Conservation (phyloP, 768 basidiomycete species). For the Boletus pseudopeckii region DNA sequence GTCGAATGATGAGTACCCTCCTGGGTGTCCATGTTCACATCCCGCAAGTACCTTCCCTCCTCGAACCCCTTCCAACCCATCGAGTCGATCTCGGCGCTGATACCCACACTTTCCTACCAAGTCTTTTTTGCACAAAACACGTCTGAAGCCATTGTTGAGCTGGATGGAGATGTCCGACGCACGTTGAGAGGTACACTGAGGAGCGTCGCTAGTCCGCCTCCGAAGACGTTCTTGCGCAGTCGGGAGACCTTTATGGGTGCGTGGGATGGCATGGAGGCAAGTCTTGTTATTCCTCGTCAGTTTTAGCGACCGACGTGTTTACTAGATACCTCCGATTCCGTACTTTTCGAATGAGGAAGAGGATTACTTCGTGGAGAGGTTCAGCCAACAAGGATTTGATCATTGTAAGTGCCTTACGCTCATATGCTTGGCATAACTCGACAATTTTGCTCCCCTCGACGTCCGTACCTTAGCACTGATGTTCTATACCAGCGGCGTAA, state of each 20-base stretch:
- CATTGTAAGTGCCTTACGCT: constrained; percentile 45
- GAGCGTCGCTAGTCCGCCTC: constrained; percentile 52
- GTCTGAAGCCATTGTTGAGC: constrained; percentile 46
- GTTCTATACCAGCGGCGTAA: constrained; percentile 59
- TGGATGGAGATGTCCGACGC: constrained; percentile 54
- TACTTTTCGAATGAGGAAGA: constrained; percentile 63
- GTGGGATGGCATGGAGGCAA: constrained; percentile 39
- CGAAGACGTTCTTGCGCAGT: constrained; percentile 50
- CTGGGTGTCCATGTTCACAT: not conserved
- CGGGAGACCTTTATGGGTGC: constrained; percentile 48
- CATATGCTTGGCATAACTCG: not conserved
- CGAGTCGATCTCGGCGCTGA: constrained; percentile 34
- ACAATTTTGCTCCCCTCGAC: not conserved
- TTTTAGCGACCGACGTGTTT: not conserved
- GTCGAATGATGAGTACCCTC: constrained; percentile 8
- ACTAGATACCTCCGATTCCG: constrained; percentile 56
- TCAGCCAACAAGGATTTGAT: constrained; percentile 52
- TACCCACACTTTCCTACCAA: constrained; percentile 62
- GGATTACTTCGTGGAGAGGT: constrained; percentile 67
- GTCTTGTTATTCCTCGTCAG: not conserved
- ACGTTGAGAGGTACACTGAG: constrained; percentile 56
- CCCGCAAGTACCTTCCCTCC: constrained; percentile 55
- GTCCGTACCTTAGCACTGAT: constrained; percentile 46
- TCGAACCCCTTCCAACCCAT: constrained; percentile 47
- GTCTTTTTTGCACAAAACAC: constrained; percentile 56